These are phyloP conservation scores for Thalia dealbata DNA, from an alignment of 176 grass and related monocot species.

Conservation along the genomic window DNA sequence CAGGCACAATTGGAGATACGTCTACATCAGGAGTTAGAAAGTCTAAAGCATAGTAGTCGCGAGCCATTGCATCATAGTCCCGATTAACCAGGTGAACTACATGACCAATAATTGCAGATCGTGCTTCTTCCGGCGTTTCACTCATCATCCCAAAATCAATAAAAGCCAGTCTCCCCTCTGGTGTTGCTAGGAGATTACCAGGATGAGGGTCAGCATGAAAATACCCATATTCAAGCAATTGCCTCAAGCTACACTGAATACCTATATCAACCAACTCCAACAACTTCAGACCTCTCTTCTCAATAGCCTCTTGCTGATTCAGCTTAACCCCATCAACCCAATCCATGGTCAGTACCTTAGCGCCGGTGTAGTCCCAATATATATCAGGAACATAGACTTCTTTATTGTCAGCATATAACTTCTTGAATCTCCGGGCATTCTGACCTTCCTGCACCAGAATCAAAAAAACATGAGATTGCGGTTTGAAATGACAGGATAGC, in stretches of 20 bases:
- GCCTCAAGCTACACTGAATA: slow-evolving; percentile 95
- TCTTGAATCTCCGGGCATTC: slow-evolving; percentile 88
- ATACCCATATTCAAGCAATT: slow-evolving; percentile 89
- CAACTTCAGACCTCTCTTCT: slow-evolving; percentile 74
- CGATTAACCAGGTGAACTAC: slow-evolving; percentile 95
- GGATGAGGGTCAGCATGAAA: slow-evolving; percentile 96
- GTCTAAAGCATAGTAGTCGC: slow-evolving; percentile 89
- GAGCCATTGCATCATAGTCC: slow-evolving; percentile 93
- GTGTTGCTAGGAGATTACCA: slow-evolving; percentile 84
- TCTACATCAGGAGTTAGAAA: slow-evolving; percentile 75
- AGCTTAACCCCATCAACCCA: slow-evolving; percentile 94
- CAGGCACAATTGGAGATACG: slow-evolving; percentile 90
- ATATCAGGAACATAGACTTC: slow-evolving; percentile 90
- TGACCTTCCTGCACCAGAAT: slow-evolving; percentile 63
- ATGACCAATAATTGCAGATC: slow-evolving; percentile 92
- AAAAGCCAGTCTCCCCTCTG: slow-evolving; percentile 90
- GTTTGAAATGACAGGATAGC: neutral
- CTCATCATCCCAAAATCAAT: slow-evolving; percentile 99
- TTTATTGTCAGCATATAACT: slow-evolving; percentile 88
- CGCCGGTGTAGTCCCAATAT: slow-evolving; percentile 95
- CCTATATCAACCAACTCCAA: slow-evolving; percentile 86
- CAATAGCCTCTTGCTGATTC: slow-evolving; percentile 79
- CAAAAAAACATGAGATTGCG: neutral
- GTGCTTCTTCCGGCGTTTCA: slow-evolving; percentile 87
- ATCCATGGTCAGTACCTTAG: slow-evolving; percentile 90